These are phyloP conservation scores for Aspergillus versicolor DNA, from an alignment of 2,329 filamentous ascomycete genomes.

Conservation along the genomic window DNA sequence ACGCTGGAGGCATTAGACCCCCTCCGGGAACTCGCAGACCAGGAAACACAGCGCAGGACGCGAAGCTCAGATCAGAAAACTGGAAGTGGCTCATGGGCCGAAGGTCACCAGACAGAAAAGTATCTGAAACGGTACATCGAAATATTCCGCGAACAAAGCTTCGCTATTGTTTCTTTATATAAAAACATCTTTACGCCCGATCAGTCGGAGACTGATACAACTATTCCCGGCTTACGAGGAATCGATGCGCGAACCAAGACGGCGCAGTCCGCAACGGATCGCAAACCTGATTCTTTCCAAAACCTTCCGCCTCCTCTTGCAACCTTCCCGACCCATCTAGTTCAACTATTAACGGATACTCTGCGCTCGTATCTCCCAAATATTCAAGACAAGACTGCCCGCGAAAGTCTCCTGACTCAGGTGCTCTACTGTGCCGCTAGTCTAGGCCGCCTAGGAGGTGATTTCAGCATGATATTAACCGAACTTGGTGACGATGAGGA, in stretches of 20 bases:
- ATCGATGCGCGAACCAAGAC: constrained; percentile 28
- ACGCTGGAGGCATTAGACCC: constrained; percentile 84
- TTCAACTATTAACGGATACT: constrained; percentile 76
- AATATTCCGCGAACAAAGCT: constrained; percentile 96
- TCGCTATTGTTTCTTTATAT: constrained; percentile 92
- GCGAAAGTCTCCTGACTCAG: constrained; percentile 88
- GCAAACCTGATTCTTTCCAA: constrained; percentile 33
- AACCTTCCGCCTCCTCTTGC: constrained; percentile 73
- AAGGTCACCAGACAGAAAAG: constrained; percentile 88
- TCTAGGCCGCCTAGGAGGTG: constrained; percentile 82
- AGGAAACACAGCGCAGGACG: constrained; percentile 62
- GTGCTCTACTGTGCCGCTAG: constrained; percentile 92
- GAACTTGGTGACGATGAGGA: constrained; percentile 47
- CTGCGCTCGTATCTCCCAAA: constrained; percentile 75
- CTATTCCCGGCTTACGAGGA: constrained; percentile 26
- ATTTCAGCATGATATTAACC: constrained; percentile 87
- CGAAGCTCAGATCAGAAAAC: constrained; percentile 26
- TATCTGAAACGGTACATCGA: constrained; percentile 96
- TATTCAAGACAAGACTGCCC: constrained; percentile 72
- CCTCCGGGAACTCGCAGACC: constrained; percentile 82
- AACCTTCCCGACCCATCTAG: constrained; percentile 80
- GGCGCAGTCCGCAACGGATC: constrained; percentile 19
- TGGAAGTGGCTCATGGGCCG: constrained; percentile 32
- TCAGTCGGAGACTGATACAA: constrained; percentile 34
- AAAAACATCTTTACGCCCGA: constrained; percentile 78